Base-by-base conservation (phyloP, 352 stramenopile genomes). In the Globisporangium barbulae region DNA sequence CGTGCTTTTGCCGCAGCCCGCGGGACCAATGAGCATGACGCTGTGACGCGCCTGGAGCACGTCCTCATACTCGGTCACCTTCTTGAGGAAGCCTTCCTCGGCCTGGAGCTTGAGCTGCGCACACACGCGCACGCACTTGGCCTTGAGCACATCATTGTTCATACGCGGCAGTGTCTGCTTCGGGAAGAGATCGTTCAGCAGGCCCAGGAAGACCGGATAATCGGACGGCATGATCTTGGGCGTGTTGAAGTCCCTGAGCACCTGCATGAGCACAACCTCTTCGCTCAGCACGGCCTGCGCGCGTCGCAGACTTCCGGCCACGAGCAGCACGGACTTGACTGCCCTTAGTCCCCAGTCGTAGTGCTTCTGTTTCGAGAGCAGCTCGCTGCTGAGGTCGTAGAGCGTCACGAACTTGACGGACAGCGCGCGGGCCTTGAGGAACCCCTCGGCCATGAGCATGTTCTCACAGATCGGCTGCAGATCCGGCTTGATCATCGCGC, bases 201-300 rank as follows among this genome's bases (percentile, higher is more conserved):
- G 78, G 6, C 95, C 83, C 30, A 98, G 80, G 73, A 99, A 99
- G 33, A 98, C 93, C 3, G 92, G 89, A 45, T 93, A 97, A 61
- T 99, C 95, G 8, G 96, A 76, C 5, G 88, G 82, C 4, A 97
- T 79, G 53, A 98, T 92, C 55, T 97, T 97, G 0, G 96, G 94
- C 0, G 93, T 98, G 70, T 99, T 99, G 63, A 98, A 98, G 73
- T 99, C 95, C 50, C 94, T 90, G 31, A 99, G 83, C 22, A 97
- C 96, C 63, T 97, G 87, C 93, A 98, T 97, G 19, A 99, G 75
- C 59, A 99, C 96, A 33, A 88, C 85, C 21, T 93, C 90, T 73
- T 98, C 96, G 0, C 62, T 75, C 17, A 96, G 79, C 1, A 81
- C 75, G 3, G 86, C 76, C 45, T 97, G 88, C 3, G 85, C 79